phyloP scores from a whole-genome alignment of 1,139 yeast genomes.

The Magnusiomyces ingens region DNA sequence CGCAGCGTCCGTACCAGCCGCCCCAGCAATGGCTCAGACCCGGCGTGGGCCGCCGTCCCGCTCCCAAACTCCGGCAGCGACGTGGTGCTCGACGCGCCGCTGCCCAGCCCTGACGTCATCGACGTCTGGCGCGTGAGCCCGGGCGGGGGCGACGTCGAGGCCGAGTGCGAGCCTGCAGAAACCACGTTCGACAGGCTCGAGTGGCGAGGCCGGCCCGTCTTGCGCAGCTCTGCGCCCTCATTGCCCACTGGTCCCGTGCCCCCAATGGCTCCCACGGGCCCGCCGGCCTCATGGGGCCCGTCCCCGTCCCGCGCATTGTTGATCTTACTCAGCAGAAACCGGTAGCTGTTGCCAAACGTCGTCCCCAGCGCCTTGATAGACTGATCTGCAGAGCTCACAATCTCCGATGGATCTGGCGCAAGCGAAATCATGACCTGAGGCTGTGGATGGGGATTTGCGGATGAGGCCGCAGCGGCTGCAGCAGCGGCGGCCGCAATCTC shows the following conservation, averaged over 20 bases:
- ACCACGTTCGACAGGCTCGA: background rate
- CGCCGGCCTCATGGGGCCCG: background rate
- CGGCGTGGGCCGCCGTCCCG: background rate
- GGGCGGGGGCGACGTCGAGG: background rate
- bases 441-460: background rate
- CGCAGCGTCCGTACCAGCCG: slow-evolving; percentile 7
- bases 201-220: background rate
- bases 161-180: background rate
- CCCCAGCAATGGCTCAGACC: slow-evolving; percentile 7
- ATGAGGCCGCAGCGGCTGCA: slow-evolving; percentile 6
- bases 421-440: background rate
- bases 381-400: slow-evolving; percentile 29
- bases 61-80: background rate
- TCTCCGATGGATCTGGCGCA: slow-evolving; percentile 21
- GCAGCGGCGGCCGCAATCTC: background rate
- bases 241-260: background rate
- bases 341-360: slow-evolving; percentile 31
- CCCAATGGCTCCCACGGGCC: background rate
- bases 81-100: background rate
- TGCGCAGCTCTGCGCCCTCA: background rate
- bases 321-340: slow-evolving; percentile 30
- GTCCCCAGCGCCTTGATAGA: slow-evolving; percentile 29
- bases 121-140: background rate
- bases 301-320: slow-evolving; percentile 7
- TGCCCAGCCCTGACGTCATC: background rate